Percentiles rank a stretch among this genome's conserved stretches.
Conservation (phyloP, 805 yeast genomes). For the Tetrapisispora phaffii region DNA sequence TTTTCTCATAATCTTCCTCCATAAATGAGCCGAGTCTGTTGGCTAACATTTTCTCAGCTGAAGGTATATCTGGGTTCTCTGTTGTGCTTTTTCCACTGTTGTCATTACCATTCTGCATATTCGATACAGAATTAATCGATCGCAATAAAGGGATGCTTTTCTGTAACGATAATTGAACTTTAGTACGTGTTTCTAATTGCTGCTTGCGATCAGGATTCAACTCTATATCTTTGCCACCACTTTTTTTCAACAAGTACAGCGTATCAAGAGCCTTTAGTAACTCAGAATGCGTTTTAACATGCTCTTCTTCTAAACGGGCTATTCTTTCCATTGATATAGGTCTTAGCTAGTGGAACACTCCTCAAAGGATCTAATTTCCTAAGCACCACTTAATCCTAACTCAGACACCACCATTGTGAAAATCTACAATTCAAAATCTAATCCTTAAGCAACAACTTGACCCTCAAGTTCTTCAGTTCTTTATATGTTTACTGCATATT, state of each 20-base stretch:
- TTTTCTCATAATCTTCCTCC: constrained; percentile 14
- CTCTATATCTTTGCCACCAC: not conserved
- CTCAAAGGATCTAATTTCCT: too few species aligned
- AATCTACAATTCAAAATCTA: too few species aligned
- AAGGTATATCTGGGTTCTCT: not conserved
- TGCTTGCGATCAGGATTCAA: constrained; percentile 4
- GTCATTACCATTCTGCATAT: not conserved
- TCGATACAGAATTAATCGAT: constrained; percentile 9
- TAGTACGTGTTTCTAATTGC: constrained; percentile 12
- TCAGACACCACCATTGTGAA: too few species aligned
- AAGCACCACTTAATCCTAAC: too few species aligned
- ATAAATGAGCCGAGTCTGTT: constrained; percentile 8
- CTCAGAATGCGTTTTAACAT: constrained; percentile 28
- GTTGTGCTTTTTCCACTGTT: not conserved
- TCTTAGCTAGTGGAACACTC: too few species aligned
- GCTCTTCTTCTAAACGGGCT: constrained; percentile 18
- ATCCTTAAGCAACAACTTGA: too few species aligned
- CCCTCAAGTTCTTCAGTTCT: too few species aligned
- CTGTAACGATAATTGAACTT: constrained; percentile 18
- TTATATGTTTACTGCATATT: too few species aligned
- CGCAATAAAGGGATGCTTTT: constrained; percentile 15
- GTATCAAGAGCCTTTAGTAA: constrained; percentile 29
- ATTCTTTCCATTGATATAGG: constrained; percentile 4
- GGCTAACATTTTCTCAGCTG: constrained; percentile 14
- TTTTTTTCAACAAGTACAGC: constrained; percentile 16